These are phyloP conservation scores for Aphanoascus verrucosus DNA, from an alignment of 2,329 filamentous ascomycete species.

Conservation along the genomic window DNA sequence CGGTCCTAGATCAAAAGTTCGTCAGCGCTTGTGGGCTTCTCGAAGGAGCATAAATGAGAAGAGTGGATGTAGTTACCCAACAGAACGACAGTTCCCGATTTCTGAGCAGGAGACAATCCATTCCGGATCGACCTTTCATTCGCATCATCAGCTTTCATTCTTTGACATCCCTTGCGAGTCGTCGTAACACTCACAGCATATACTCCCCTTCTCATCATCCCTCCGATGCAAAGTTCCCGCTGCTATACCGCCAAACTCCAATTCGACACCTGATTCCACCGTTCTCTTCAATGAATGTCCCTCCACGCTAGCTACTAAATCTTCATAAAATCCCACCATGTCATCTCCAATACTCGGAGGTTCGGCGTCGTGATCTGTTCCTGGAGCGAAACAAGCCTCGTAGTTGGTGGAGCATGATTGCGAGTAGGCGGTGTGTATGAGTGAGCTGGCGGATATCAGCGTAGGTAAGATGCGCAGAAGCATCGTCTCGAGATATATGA, in stretches of 20 bases:
- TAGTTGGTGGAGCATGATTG: constrained; percentile 20
- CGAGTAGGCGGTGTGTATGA: background rate
- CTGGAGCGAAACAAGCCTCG: constrained; percentile 24
- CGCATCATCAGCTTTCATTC: background rate
- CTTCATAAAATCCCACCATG: constrained; percentile 24
- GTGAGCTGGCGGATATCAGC: background rate
- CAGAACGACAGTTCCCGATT: constrained; percentile 39
- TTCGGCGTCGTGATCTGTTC: constrained; percentile 19
- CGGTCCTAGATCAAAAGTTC: constrained; percentile 28
- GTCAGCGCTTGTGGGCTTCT: background rate
- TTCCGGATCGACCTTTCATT: constrained; percentile 14
- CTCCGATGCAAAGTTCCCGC: background rate
- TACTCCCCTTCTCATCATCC: constrained; percentile 6
- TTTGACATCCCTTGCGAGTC: background rate
- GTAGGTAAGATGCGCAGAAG: background rate
- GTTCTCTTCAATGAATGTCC: constrained; percentile 8
- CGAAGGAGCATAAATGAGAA: background rate
- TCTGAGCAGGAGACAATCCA: constrained; percentile 35
- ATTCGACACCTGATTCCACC: background rate
- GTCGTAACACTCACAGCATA: constrained; percentile 8
- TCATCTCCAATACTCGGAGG: constrained; percentile 22
- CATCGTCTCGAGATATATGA: background rate
- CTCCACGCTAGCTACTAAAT: constrained; percentile 23
- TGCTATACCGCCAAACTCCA: background rate
- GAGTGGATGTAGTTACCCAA: constrained; percentile 26